Conservation (phyloP, 163 green algal genomes). For the Scenedesmus sp. region DNA sequence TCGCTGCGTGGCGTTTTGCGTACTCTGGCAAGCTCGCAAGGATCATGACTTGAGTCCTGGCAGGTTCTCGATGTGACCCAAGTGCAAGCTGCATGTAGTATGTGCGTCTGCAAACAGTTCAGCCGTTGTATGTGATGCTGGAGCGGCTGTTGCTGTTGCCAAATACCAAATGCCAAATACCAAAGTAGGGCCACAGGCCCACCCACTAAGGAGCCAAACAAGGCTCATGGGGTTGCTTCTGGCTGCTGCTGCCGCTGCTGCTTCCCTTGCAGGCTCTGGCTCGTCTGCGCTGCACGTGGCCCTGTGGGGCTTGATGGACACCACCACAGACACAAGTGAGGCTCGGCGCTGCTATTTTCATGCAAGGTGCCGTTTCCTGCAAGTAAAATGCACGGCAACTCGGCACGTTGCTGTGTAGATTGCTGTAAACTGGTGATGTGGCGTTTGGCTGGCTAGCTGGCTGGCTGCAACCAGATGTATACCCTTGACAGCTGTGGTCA, state of each 20-base stretch:
- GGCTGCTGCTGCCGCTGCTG: conserved; percentile 7
- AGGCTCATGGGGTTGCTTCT: not conserved
- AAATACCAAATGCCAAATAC: no score
- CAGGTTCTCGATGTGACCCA: no score
- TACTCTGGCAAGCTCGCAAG: no score
- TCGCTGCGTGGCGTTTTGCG: no score
- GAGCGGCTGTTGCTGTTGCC: not conserved
- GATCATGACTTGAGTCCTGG: no score
- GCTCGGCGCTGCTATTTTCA: not conserved
- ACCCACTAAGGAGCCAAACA: no score
- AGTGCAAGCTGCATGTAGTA: not conserved
- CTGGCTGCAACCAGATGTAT: not conserved
- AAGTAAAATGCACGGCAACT: no score
- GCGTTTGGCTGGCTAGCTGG: no score
- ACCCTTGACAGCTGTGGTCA: not conserved
- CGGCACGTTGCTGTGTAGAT: no score
- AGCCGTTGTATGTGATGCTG: not conserved
- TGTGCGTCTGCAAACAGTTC: not conserved
- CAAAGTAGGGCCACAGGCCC: no score
- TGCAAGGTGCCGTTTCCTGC: no score
- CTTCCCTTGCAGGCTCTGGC: conserved; percentile 2
- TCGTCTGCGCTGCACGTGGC: conserved; percentile 43
- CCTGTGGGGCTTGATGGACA: conserved; percentile 60
- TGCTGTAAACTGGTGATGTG: no score
- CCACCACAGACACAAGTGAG: not conserved